Evolutionary conservation across 495 filamentous ascomycete species (phyloP).

Genomic region (Neurospora sp.): DNA sequence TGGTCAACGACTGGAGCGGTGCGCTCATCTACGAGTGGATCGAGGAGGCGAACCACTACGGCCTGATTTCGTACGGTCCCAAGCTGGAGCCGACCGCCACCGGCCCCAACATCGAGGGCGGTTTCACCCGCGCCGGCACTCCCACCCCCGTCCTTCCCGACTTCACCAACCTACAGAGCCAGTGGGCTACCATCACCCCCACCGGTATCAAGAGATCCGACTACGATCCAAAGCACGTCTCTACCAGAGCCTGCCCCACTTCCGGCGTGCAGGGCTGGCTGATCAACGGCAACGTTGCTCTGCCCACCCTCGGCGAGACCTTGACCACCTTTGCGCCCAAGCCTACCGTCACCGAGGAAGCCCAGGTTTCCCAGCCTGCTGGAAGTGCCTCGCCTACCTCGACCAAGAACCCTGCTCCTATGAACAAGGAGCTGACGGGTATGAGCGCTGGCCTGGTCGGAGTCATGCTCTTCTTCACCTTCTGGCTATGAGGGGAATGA

Average conservation of each 20-base stretch:
- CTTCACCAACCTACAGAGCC: conserved; percentile 62
- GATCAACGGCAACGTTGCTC: conserved; percentile 52
- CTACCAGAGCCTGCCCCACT: conserved; percentile 59
- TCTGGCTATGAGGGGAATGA: conserved; percentile 31
- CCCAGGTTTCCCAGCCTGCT: conserved; percentile 2
- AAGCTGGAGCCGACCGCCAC: conserved; percentile 35
- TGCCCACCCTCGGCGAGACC: conserved; percentile 58
- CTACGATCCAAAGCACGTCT: conserved; percentile 49
- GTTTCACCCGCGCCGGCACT: conserved; percentile 58
- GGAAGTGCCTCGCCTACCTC: conserved; percentile 11
- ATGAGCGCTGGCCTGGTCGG: conserved; percentile 42
- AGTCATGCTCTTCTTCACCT: conserved; percentile 44
- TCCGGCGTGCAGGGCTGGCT: conserved; percentile 61
- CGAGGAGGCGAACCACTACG: conserved; percentile 74
- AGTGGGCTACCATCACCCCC: conserved; percentile 66
- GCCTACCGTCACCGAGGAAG: conserved; percentile 8
- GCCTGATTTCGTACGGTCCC: conserved; percentile 68
- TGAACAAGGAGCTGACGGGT: conserved; percentile 40
- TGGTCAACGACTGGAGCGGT: conserved; percentile 70
- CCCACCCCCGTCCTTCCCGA: conserved; percentile 67
- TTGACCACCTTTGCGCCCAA: conserved; percentile 18
- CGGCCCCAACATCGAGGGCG: conserved; percentile 46
- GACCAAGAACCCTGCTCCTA: conserved; percentile 27
- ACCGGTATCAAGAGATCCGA: conserved; percentile 51
- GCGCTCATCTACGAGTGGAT: conserved; percentile 89